A percentile compares a stretch with the other conserved stretches of the same genome.
phyloP scores from a whole-genome alignment of 768 basidiomycete species.

The Pholiota conissans region DNA sequence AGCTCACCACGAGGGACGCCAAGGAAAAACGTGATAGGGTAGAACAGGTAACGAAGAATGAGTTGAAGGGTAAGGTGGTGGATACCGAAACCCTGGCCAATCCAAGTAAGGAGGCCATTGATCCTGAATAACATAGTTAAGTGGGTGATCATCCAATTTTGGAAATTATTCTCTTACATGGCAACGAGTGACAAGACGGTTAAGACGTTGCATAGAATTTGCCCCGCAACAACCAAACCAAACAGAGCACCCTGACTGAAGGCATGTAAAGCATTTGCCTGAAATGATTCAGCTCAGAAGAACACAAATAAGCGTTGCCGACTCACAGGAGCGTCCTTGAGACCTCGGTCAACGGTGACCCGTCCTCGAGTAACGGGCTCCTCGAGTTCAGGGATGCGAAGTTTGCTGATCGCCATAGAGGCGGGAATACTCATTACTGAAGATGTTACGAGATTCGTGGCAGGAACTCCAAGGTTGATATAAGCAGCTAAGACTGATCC shows the following conservation, averaged over 20 bases:
- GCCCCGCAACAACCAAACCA: constrained; percentile 83
- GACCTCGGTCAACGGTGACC: constrained; percentile 78
- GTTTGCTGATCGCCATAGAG: constrained; percentile 88
- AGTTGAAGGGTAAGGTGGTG: constrained; percentile 81
- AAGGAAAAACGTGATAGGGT: constrained; percentile 81
- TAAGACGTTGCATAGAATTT: constrained; percentile 85
- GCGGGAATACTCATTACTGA: constrained; percentile 96
- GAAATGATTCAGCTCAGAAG: neutral
- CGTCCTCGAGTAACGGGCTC: constrained; percentile 85
- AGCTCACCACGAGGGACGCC: constrained; percentile 84
- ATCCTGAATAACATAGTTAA: constrained; percentile 36
- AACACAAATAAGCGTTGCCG: neutral
- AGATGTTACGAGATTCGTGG: constrained; percentile 81
- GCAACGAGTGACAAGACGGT: constrained; percentile 84
- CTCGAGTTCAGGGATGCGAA: constrained; percentile 81
- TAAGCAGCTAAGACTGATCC: constrained; percentile 89
- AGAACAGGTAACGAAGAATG: constrained; percentile 84
- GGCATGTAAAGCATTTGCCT: constrained; percentile 84
- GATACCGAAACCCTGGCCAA: constrained; percentile 85
- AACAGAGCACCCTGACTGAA: constrained; percentile 86
- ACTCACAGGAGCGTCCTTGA: constrained; percentile 49
- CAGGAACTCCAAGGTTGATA: constrained; percentile 73
- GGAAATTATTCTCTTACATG: constrained; percentile 30
- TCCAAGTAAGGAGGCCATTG: constrained; percentile 87
- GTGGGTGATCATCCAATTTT: neutral